Conservation (phyloP, 73 alveolate species). For the Urostyla sp. region DNA sequence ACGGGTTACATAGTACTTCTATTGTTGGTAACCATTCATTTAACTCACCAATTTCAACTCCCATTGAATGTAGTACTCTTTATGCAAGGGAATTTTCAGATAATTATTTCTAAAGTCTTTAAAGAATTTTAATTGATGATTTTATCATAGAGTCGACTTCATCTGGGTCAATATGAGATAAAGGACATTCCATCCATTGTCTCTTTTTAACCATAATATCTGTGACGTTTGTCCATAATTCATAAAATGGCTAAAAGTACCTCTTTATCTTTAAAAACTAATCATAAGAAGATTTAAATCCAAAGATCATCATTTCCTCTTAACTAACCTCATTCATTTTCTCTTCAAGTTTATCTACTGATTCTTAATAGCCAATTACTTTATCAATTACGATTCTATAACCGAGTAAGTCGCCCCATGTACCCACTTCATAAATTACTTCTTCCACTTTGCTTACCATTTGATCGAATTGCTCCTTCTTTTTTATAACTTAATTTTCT, state of each 20-base stretch:
- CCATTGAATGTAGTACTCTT: conserved; percentile 43
- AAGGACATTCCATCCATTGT: conserved; percentile 67
- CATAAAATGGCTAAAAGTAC: conserved; percentile 80
- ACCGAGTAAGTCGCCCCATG: conserved; percentile 47
- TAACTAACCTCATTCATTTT: conserved; percentile 35
- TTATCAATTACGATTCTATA: conserved; percentile 26
- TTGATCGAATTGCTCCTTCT: conserved; percentile 56
- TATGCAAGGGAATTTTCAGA: conserved; percentile 42
- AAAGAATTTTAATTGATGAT: conserved; percentile 9
- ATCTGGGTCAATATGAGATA: conserved; percentile 46
- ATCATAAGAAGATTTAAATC: conserved; percentile 60
- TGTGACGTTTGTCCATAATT: conserved; percentile 79
- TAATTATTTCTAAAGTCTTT: conserved; percentile 46
- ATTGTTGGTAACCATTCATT: conserved; percentile 69
- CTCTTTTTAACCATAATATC: conserved; percentile 71
- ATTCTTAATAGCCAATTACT: conserved; percentile 20
- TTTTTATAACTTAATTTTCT: conserved; percentile 53
- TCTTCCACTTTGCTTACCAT: conserved; percentile 45
- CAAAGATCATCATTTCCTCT: conserved; percentile 60
- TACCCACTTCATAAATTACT: conserved; percentile 30
- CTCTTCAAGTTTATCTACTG: conserved; percentile 48
- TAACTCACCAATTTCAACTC: conserved; percentile 56
- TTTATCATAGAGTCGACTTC: conserved; percentile 53
- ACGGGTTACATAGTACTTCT: conserved; percentile 65
- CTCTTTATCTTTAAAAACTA: conserved; percentile 43